Evolutionary conservation across 2,329 filamentous ascomycete species (phyloP), one percentile per base, ranked within the genome.

Genomic region (Diplodia seriata): DNA sequence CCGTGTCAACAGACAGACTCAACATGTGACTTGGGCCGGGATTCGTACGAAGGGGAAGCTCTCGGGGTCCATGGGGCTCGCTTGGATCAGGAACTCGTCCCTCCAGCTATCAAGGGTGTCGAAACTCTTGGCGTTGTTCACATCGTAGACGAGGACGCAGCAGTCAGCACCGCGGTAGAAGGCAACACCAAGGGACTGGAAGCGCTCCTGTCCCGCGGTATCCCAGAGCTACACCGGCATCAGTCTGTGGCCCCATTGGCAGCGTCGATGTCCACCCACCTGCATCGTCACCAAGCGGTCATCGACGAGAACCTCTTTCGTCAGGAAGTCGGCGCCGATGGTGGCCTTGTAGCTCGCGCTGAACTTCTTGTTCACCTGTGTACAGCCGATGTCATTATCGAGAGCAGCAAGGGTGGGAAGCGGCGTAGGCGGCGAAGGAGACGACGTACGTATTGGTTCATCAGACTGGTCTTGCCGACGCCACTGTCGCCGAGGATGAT

Each of bases 311-410:
- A 99, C 95, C 84, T 99, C 95, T 80, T 97, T 96, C 68, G 95
- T 99, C 70, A 99, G 86, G 82, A 99, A 99, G 81, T 99, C 95
- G 79, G 95, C 95, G 73, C 95, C 95, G 79, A 99, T 99, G 55
- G 95, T 99, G 69, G 95, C 95, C 85, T 99, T 99, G 89, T 99
- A 99, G 85, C 94, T 97, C 73, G 94, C 94, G 80, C 94, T 97
- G 85, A 99, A 99, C 81, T 99, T 98, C 85, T 99, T 99, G 86
- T 99, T 99, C 87, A 99, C 94, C 94, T 98, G 73, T 73, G 56
- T n/a, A 8, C 14, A n/a, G 23, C 26, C 18, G 20, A 3, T 36
- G 57, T 63, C 47, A 64, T 43, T 54, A 40, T 38, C 18, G 14
- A 29, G 33, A 20, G 29, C 51, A 14, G 11, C 38, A 36, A 49